Conservation (phyloP, 495 filamentous ascomycete species). For the Ascodesmis nigricans region DNA sequence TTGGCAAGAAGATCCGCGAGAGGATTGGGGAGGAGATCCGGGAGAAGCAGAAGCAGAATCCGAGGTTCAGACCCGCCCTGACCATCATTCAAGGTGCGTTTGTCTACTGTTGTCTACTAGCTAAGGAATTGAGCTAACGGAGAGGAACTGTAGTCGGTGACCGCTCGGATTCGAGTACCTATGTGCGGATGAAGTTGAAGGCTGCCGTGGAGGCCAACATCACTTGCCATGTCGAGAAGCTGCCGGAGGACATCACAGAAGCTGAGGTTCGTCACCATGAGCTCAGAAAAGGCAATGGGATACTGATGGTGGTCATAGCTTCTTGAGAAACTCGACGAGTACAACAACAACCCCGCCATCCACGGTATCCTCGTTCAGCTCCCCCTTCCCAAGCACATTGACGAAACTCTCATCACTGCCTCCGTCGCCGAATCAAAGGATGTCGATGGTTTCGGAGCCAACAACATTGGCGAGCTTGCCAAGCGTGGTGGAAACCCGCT, state of each 20-base stretch:
- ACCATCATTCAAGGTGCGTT: conserved; percentile 76
- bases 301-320: too few relatives aligned
- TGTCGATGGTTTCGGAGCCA: conserved; percentile 87
- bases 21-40: conserved; percentile 56
- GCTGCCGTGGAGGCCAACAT: conserved; percentile 92
- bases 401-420: conserved; percentile 73
- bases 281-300: too few relatives aligned
- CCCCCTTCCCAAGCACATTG: conserved; percentile 68
- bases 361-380: conserved; percentile 90
- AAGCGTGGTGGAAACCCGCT: conserved; percentile 75
- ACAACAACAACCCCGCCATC: conserved; percentile 72
- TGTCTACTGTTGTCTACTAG: conserved; percentile 1
- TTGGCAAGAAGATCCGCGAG: conserved; percentile 74
- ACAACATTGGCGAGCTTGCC: conserved; percentile 86
- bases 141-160: conserved; percentile 44
- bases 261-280: conserved; percentile 33
- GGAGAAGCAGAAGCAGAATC: conserved; percentile 55
- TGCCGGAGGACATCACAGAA: conserved; percentile 61
- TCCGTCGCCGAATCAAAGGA: conserved; percentile 84
- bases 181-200: conserved; percentile 99
- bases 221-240: conserved; percentile 60
- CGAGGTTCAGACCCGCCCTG: conserved; percentile 67
- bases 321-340: conserved; percentile 49
- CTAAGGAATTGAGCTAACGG: conserved; percentile 10
- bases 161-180: conserved; percentile 85